Base-by-base conservation (phyloP, 805 yeast species). In the Suhomyces pyralidae region DNA sequence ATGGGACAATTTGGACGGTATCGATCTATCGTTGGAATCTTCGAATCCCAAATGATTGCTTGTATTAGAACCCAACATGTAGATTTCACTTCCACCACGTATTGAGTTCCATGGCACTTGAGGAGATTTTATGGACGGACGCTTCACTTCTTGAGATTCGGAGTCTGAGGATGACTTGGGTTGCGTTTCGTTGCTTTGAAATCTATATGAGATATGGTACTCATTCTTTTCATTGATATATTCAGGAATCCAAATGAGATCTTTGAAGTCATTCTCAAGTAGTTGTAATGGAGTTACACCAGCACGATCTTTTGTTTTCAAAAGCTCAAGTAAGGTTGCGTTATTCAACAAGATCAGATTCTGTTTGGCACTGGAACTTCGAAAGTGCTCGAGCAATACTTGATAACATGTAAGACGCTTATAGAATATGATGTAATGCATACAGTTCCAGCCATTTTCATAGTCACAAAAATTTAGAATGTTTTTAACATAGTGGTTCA, bases 381-480 rank as follows among this genome's bases (percentile, higher is more conserved):
- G 61, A 30, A 69, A 60, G 53, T 61, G 61, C 20, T 70, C 73
- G 24, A 72, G 48, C 19, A 75, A 51, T 1, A 64, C 66, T 50
- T 75, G 78, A 8, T 85, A 83, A 61, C 86, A 79, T 17, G 78
- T 62, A 42, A 85, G 68, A 51, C 85, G 75, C 32, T 83, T 87
- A 55, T 80, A 70, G 57, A 74, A 81, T 12, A 88, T 70, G 3
- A 90, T 82, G 54, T 83, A 80, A 66, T 92, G 97, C 26, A 92
- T 72, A 24, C 90, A 82, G 43, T 88, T 87, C 86, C 96, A 91
- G 1, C 90, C 87, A 62, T 82, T 89, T 66, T 91, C 97, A 49
- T 72, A 73, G 65, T 92, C 97, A 2, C 74, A 68, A 0, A 69
- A 59, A 2, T 77, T 58, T 50, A 76, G 40, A 1, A 71, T 54